Conservation (phyloP, 305 asterid genomes). For the Fraxinus ornus region DNA sequence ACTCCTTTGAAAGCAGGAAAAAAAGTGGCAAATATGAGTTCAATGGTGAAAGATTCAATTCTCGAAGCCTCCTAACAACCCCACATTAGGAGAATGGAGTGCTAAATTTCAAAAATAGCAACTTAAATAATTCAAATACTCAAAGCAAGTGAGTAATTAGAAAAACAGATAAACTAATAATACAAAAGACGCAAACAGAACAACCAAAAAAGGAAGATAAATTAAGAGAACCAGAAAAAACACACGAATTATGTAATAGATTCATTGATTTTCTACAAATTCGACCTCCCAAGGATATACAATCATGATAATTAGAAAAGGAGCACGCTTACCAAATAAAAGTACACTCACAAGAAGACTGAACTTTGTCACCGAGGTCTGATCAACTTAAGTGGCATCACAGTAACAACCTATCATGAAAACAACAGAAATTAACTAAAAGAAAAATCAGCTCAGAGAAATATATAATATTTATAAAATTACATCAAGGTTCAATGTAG, state of each 20-base stretch:
- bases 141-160: not conserved
- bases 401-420: not conserved
- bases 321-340: not conserved
- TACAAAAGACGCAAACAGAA: not conserved
- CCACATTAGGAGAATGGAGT: not conserved
- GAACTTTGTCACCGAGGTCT: not conserved
- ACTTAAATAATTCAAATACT: not conserved
- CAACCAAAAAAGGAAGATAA: not conserved
- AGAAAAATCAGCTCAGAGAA: not conserved
- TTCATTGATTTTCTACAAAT: not conserved
- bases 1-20: not conserved
- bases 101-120: not conserved
- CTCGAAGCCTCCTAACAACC: not conserved
- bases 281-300: not conserved
- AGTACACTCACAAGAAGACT: not conserved
- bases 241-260: not conserved
- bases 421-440: not conserved
- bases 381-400: not conserved
- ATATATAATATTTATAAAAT: too few species aligned
- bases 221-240: not conserved
- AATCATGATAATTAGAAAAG: not conserved
- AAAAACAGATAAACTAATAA: not conserved
- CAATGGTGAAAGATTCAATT: not conserved
- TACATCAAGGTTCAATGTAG: not conserved
- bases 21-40: not conserved